Conservation (phyloP, 345 rosid species). For the Xanthoceras sorbifolium region DNA sequence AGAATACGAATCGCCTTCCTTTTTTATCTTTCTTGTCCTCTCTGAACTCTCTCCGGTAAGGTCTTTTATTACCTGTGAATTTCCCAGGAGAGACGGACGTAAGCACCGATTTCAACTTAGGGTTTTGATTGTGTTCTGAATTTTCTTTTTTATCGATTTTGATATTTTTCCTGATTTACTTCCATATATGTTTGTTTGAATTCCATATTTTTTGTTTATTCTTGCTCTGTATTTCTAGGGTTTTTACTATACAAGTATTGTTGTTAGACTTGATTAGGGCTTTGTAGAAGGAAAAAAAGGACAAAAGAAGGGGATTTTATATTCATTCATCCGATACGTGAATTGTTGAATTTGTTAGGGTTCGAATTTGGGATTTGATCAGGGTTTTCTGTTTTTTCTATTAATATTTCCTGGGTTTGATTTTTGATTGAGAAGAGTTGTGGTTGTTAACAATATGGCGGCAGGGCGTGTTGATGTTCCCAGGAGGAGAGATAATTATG, state of each 20-base stretch:
- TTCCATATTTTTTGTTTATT: neutral
- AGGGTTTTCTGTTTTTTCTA: conserved; percentile 9
- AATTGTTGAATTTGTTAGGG: conserved; percentile 23
- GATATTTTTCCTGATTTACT: too few relatives aligned
- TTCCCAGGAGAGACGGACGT: conserved; percentile 40
- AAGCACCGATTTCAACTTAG: conserved; percentile 31
- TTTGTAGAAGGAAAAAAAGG: neutral
- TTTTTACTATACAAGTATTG: neutral
- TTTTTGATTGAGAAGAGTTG: conserved; percentile 50
- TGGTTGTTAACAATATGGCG: conserved; percentile 72
- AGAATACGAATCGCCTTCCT: neutral
- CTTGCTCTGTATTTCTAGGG: neutral
- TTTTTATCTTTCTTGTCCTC: neutral
- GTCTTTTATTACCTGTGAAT: conserved; percentile 44
- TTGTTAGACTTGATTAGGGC: conserved; percentile 14
- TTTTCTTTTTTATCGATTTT: neutral
- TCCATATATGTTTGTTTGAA: conserved; percentile 8
- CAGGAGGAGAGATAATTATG: conserved; percentile 39
- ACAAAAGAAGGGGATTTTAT: neutral
- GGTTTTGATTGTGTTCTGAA: conserved; percentile 34
- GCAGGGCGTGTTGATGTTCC: conserved; percentile 65
- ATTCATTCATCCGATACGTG: neutral
- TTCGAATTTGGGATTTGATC: conserved; percentile 25
- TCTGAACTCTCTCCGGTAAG: conserved; percentile 50
- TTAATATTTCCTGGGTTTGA: conserved; percentile 17